Conservation (phyloP, 805 yeast genomes). For the Sugiyamaella lignohabitans region DNA sequence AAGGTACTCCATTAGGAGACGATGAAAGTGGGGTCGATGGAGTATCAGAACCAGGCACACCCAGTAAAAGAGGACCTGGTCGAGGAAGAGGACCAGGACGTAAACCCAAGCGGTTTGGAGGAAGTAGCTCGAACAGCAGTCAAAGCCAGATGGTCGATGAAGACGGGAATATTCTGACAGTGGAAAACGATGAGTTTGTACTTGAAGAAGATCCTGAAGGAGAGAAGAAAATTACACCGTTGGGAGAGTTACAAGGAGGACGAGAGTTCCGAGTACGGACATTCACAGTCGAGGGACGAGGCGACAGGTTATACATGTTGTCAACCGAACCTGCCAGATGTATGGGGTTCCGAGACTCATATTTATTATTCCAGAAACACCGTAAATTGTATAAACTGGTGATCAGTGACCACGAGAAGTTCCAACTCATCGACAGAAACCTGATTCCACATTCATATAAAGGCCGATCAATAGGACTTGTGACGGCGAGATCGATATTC, state of each 20-base stretch:
- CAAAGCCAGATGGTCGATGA: conserved; percentile 43
- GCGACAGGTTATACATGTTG: conserved; percentile 74
- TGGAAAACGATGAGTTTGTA: conserved; percentile 70
- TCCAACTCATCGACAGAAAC: conserved; percentile 72
- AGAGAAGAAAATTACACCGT: conserved; percentile 57
- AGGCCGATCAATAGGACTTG: conserved; percentile 82
- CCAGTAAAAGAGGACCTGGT: conserved; percentile 10
- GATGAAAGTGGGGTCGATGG: conserved; percentile 5
- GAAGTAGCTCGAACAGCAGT: conserved; percentile 4
- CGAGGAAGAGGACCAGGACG: conserved; percentile 19
- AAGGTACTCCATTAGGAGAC: conserved; percentile 17
- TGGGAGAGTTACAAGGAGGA: conserved; percentile 65
- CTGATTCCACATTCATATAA: conserved; percentile 84
- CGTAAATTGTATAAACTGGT: conserved; percentile 65
- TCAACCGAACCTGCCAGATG: conserved; percentile 95
- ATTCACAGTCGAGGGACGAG: conserved; percentile 45
- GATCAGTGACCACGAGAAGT: conserved; percentile 69
- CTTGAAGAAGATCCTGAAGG: conserved; percentile 76
- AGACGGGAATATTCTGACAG: conserved; percentile 57
- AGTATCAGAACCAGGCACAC: conserved; percentile 6
- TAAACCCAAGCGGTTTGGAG: conserved; percentile 15
- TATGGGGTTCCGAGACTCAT: conserved; percentile 90
- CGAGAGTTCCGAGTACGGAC: conserved; percentile 58
- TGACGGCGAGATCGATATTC: conserved; percentile 83
- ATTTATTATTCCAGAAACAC: conserved; percentile 82